phyloP scores from a whole-genome alignment of 2,329 filamentous ascomycete species.

The Epichloe aotearoae region DNA sequence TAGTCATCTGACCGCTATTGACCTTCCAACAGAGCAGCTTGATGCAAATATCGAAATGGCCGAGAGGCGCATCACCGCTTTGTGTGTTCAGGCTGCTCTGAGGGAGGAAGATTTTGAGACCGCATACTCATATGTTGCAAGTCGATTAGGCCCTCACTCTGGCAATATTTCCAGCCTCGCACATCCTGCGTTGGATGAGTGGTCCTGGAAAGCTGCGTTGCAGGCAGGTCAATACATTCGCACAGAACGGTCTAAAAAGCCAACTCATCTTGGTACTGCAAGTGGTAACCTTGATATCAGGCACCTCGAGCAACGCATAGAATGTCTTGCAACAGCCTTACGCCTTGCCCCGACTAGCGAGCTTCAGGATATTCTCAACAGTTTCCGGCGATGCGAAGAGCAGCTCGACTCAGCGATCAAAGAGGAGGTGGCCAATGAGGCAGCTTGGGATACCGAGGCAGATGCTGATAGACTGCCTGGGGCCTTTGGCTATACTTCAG shows the following conservation, averaged over 20 bases:
- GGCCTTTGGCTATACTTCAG: constrained; percentile 28
- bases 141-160: constrained; percentile 37
- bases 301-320: constrained; percentile 68
- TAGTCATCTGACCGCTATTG: background rate
- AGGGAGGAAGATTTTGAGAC: constrained; percentile 73
- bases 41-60: constrained; percentile 25
- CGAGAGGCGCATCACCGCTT: constrained; percentile 58
- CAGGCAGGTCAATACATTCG: constrained; percentile 63
- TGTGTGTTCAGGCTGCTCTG: constrained; percentile 69
- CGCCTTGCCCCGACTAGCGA: constrained; percentile 57
- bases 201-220: constrained; percentile 68
- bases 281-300: constrained; percentile 50
- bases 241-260: constrained; percentile 36
- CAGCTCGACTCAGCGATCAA: constrained; percentile 55
- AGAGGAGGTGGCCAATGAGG: constrained; percentile 54
- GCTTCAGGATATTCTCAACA: constrained; percentile 61
- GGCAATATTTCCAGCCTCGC: background rate
- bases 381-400: constrained; percentile 65
- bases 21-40: background rate
- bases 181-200: constrained; percentile 37
- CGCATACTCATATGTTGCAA: constrained; percentile 71
- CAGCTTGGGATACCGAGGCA: constrained; percentile 55
- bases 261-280: constrained; percentile 46
- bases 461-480: constrained; percentile 46
- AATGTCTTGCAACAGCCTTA: constrained; percentile 63